Conservation (phyloP, 345 rosid species). For the Mercurialis annua region DNA sequence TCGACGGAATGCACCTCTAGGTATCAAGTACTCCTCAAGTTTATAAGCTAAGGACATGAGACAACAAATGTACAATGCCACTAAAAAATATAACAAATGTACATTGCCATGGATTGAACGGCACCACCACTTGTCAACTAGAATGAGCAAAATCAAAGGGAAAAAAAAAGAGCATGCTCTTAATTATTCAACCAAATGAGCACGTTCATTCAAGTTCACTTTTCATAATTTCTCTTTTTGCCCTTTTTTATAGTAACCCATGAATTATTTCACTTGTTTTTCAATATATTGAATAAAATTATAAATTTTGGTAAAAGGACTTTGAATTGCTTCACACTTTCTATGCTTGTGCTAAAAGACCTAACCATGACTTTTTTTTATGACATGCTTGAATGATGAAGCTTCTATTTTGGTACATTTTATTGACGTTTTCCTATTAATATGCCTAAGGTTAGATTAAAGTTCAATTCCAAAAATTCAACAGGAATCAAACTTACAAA, state of each 20-base stretch:
- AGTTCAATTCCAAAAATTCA: not conserved
- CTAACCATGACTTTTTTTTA: constrained; percentile 6
- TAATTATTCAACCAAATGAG: not conserved
- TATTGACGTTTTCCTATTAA: not conserved
- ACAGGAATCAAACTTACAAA: not conserved
- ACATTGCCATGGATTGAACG: constrained; percentile 10
- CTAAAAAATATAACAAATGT: not conserved
- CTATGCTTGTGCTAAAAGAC: not conserved
- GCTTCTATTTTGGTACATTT: not conserved
- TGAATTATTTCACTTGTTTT: not conserved
- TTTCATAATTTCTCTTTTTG: too few species aligned
- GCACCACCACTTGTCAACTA: not conserved
- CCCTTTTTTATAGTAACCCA: not conserved
- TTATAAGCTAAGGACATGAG: not conserved
- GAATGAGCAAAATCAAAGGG: not conserved
- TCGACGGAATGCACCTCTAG: too few species aligned
- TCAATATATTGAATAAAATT: not conserved
- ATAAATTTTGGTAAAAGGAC: not conserved
- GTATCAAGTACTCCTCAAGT: too few species aligned
- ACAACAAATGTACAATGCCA: not conserved
- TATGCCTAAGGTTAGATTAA: not conserved
- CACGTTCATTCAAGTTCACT: too few species aligned
- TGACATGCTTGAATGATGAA: not conserved
- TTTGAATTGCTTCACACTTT: not conserved
- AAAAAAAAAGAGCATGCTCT: not conserved